Percentiles rank a stretch among this genome's conserved stretches.
These are phyloP conservation scores for Penicillium paradoxum DNA, from an alignment of 495 filamentous ascomycete genomes.

Conservation along the genomic window DNA sequence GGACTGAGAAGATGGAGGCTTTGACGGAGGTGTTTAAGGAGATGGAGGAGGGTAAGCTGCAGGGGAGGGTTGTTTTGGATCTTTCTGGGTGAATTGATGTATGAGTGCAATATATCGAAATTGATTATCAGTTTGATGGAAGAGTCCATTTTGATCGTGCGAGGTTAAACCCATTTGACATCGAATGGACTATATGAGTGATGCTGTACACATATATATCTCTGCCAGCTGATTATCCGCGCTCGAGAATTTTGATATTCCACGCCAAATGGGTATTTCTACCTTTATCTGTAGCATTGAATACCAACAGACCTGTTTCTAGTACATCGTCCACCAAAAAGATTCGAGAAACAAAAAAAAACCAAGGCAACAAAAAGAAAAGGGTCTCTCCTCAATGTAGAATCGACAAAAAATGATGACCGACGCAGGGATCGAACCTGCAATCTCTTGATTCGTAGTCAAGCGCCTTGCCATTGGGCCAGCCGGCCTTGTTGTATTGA, in stretches of 20 bases:
- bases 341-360: not conserved
- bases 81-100: too few species aligned
- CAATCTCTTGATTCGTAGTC: conserved; percentile 65
- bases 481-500: conserved; percentile 30
- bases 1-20: conserved; percentile 56
- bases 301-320: too few species aligned
- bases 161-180: too few species aligned
- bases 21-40: conserved; percentile 58
- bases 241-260: not conserved
- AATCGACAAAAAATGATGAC: conserved; percentile 23
- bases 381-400: too few species aligned
- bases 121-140: not conserved
- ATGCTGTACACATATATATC: too few species aligned
- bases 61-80: conserved; percentile 57
- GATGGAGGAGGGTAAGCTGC: conserved; percentile 53
- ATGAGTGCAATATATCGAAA: not conserved
- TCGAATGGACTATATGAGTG: too few species aligned
- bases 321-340: too few species aligned
- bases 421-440: conserved; percentile 41
- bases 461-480: conserved; percentile 69
- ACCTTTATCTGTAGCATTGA: too few species aligned
- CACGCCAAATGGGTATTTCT: not conserved
- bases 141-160: too few species aligned
- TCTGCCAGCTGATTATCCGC: too few species aligned
- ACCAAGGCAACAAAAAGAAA: not conserved